Evolutionary conservation across 352 stramenopile species (phyloP).

Genomic region (Pythium phragmitis): DNA sequence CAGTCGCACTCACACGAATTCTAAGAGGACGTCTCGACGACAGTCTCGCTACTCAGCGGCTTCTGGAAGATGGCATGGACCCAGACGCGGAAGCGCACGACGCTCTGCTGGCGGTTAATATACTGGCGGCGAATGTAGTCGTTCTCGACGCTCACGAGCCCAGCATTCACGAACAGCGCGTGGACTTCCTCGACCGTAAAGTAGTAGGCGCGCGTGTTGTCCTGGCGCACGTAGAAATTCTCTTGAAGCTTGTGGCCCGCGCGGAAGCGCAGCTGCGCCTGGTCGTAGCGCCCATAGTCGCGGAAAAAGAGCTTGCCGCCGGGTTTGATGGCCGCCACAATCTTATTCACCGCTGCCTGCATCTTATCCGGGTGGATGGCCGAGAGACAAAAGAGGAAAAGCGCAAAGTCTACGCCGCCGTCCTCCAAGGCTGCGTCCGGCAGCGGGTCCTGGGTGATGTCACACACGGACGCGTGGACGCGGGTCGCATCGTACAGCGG

Average conservation of each 20-base stretch:
- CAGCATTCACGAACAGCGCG: constrained; percentile 55
- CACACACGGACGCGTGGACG: constrained; percentile 71
- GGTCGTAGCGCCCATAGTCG: constrained; percentile 96
- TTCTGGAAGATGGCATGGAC: constrained; percentile 87
- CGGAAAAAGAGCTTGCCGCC: constrained; percentile 90
- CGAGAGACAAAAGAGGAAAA: constrained; percentile 90
- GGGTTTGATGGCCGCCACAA: constrained; percentile 73
- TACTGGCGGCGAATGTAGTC: constrained; percentile 89
- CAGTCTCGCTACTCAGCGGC: constrained; percentile 27
- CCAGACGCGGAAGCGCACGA: constrained; percentile 89
- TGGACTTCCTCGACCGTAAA: constrained; percentile 88
- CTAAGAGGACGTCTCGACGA: constrained; percentile 4
- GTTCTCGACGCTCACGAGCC: constrained; percentile 69
- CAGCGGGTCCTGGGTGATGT: constrained; percentile 82
- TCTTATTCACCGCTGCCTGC: constrained; percentile 81
- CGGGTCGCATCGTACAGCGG: constrained; percentile 74
- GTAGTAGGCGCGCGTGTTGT: constrained; percentile 96
- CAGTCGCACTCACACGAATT: neutral
- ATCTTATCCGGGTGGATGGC: constrained; percentile 91
- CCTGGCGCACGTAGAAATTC: constrained; percentile 95
- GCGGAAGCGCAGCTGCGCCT: constrained; percentile 93
- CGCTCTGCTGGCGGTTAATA: constrained; percentile 80
- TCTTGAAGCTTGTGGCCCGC: constrained; percentile 87
- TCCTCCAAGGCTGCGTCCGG: constrained; percentile 47
- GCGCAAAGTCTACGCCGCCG: constrained; percentile 78